A percentile compares a stretch with the other conserved stretches of the same genome.
These are phyloP conservation scores for Phytopythium sindhum DNA, from an alignment of 352 stramenopile genomes.

Conservation along the genomic window DNA sequence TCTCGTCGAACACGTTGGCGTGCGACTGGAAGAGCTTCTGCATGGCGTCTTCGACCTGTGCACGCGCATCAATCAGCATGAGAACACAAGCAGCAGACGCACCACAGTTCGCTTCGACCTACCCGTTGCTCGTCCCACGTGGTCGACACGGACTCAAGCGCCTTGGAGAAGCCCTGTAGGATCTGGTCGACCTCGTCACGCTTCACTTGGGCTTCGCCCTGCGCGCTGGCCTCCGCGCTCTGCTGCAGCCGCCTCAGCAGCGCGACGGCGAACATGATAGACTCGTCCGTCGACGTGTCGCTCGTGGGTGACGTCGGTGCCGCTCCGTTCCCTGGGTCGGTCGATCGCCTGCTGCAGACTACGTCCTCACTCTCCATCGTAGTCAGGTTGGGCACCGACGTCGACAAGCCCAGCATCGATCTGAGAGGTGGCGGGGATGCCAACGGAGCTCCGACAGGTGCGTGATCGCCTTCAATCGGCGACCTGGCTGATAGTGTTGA, in stretches of 20 bases:
- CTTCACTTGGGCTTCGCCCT: slow-evolving; percentile 32
- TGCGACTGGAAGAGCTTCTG: slow-evolving; percentile 73
- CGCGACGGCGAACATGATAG: slow-evolving; percentile 54
- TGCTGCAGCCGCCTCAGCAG: slow-evolving; percentile 59
- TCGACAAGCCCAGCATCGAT: slow-evolving; percentile 14
- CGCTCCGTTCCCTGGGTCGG: neutral
- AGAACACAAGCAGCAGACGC: neutral
- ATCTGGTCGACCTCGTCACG: slow-evolving; percentile 59
- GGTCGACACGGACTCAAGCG: slow-evolving; percentile 40
- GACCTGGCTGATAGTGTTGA: slow-evolving; percentile 2
- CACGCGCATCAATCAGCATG: neutral
- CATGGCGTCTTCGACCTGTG: slow-evolving; percentile 58
- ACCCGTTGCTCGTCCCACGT: slow-evolving; percentile 41
- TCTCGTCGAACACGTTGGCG: slow-evolving; percentile 82
- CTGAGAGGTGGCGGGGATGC: neutral
- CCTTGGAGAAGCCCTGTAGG: slow-evolving; percentile 51
- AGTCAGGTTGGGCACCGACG: slow-evolving; percentile 7
- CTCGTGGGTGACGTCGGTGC: slow-evolving; percentile 15
- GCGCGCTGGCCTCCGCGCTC: slow-evolving; percentile 25
- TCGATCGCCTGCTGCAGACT: neutral
- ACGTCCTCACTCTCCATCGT: neutral
- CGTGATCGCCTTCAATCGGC: slow-evolving; percentile 13
- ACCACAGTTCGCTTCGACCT: neutral
- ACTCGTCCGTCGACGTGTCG: slow-evolving; percentile 24
- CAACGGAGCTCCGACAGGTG: neutral